Base-by-base conservation (phyloP, 108 stramenopile genomes). In the Fragilariopsis cylindrus region DNA sequence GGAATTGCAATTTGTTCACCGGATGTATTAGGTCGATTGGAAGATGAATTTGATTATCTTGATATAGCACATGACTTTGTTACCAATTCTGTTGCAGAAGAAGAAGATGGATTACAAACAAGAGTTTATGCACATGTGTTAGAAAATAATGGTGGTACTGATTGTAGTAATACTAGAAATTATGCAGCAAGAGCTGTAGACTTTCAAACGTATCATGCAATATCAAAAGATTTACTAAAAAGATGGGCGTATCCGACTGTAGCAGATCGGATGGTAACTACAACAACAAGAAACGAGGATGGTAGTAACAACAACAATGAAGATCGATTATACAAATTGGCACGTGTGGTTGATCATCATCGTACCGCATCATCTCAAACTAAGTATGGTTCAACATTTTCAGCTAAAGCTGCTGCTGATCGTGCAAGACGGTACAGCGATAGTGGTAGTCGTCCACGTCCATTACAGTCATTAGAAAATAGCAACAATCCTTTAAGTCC, bases 221-320 rank as follows among this genome's bases (percentile, higher is more conserved):
- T 96, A 58, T 91, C 92, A n/a, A 72, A 75, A 79, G 96, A 97
- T 74, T 57, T 97, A 48, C 82, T 99, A 56, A 72, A 81, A 65
- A 83, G 98, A 69, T 99, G 98, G 98, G 89, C 88, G 78, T 97
- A 99, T 79, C 98, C 98, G 39, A 76, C 97, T 5, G 97, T 98
- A 0, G 95, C 95, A 4, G 97, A 97, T 11, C 72, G 65, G 5
- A 48, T 70, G n/a, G 60, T 48, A n/a, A 50, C 58, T 9, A 44
- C 43, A 8, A 2, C 41, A 19, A 65, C 65, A 18, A 30, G 30
- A 18, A 39, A 11, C 63, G 39, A 64, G 42, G 63, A 45, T 42
- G 21, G 18, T n/a, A 41, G 8, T n/a, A 64, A 7, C 40, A 41
- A 40, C 40, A 64, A 7, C 40, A 40, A n/a, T 15, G 67, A 42